These are phyloP conservation scores for Exobasidium cylindrosporum DNA, from an alignment of 1,284 basidiomycete genomes.

Conservation along the genomic window DNA sequence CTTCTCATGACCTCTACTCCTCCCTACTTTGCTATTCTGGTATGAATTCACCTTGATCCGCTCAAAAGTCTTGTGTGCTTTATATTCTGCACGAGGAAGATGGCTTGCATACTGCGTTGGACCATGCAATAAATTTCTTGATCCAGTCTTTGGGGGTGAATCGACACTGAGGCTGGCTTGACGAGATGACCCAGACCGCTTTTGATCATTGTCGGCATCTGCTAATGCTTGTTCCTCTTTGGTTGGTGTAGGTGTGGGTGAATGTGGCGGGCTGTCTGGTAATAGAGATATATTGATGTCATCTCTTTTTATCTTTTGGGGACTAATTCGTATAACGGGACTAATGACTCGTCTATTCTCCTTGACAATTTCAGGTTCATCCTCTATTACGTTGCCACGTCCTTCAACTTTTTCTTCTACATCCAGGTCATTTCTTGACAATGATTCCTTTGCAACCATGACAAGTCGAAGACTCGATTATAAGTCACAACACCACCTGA, in stretches of 20 bases:
- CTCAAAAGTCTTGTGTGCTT: conserved; percentile 70
- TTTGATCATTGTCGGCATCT: not conserved
- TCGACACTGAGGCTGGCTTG: not conserved
- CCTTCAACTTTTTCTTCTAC: not conserved
- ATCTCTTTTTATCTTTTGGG: not conserved
- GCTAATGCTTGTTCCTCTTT: not conserved
- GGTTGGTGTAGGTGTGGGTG: not conserved
- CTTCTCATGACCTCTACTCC: conserved; percentile 80
- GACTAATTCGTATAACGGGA: not conserved
- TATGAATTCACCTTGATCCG: conserved; percentile 78
- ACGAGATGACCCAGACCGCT: not conserved
- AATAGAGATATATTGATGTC: not conserved
- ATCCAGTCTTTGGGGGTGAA: not conserved
- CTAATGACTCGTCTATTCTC: not conserved
- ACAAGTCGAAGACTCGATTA: no score
- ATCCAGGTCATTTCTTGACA: not conserved
- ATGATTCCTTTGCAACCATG: not conserved
- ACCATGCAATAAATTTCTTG: not conserved
- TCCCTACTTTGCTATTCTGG: conserved; percentile 80
- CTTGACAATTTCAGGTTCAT: not conserved
- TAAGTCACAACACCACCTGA: no score
- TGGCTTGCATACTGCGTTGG: conserved; percentile 37
- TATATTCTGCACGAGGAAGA: conserved; percentile 37
- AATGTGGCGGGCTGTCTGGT: conserved; percentile 1
- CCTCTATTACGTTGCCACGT: not conserved